phyloP scores from a whole-genome alignment of 371 early-diverging fungal species.

The Capillidium rhysosporum region DNA sequence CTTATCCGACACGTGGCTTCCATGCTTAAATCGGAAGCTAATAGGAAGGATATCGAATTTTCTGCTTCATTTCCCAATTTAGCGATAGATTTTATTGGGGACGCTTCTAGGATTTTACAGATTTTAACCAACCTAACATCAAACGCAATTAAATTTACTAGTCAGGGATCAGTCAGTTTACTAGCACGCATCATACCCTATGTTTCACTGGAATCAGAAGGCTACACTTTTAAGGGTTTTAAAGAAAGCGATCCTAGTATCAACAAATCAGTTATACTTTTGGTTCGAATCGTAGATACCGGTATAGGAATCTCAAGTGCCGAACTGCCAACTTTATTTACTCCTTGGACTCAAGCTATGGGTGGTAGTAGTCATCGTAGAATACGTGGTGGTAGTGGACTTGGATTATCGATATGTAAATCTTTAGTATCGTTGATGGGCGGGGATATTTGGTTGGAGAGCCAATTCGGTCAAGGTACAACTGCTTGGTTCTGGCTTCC shows the following conservation, averaged over 20 bases:
- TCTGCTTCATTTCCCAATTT: constrained; percentile 1
- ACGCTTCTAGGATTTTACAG: constrained; percentile 24
- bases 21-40: constrained; percentile 1
- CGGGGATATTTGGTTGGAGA: constrained; percentile 20
- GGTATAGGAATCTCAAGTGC: constrained; percentile 36
- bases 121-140: constrained; percentile 30
- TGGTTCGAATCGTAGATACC: constrained; percentile 19
- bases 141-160: constrained; percentile 46
- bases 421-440: constrained; percentile 31
- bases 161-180: constrained; percentile 15
- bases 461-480: constrained; percentile 15
- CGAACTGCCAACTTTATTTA: constrained; percentile 26
- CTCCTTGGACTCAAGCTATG: constrained; percentile 32
- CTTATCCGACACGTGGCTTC: neutral
- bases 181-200: neutral
- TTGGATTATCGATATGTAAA: constrained; percentile 31
- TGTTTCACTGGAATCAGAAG: neutral
- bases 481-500: constrained; percentile 18
- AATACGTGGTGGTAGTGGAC: constrained; percentile 26
- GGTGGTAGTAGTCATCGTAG: constrained; percentile 27
- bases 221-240: neutral
- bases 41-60: neutral
- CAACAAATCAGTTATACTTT: neutral
- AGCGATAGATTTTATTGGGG: constrained; percentile 17
- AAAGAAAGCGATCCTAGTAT: too few relatives aligned